A percentile compares a stretch with the other conserved stretches of the same genome.
These are phyloP conservation scores for Didymella segeticola DNA, from an alignment of 2,329 filamentous ascomycete genomes.

Conservation along the genomic window DNA sequence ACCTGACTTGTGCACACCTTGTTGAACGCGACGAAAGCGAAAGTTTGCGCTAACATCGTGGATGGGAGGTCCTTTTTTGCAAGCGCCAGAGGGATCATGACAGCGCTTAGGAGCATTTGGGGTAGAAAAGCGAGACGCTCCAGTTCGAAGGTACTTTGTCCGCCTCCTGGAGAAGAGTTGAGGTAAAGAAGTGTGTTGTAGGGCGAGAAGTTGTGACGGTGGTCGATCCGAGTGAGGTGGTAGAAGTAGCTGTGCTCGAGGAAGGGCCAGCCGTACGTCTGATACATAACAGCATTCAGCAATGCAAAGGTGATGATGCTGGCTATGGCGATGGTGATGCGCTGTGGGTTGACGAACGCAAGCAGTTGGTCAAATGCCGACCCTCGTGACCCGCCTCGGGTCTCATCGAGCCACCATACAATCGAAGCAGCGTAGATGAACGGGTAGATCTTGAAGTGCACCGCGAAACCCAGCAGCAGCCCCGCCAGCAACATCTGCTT, in stretches of 20 bases:
- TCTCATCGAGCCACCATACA: constrained; percentile 77
- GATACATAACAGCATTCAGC: constrained; percentile 82
- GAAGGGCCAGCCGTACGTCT: constrained; percentile 76
- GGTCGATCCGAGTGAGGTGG: constrained; percentile 90
- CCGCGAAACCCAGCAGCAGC: constrained; percentile 76
- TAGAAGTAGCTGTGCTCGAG: constrained; percentile 90
- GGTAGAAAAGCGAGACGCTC: constrained; percentile 89
- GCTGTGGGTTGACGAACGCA: constrained; percentile 43
- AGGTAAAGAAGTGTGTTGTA: constrained; percentile 94
- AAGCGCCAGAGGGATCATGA: constrained; percentile 76
- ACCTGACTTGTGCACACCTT: constrained; percentile 99
- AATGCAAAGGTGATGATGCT: constrained; percentile 76
- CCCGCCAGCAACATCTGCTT: constrained; percentile 71
- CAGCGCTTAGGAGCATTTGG: constrained; percentile 79
- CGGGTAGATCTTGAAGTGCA: constrained; percentile 99
- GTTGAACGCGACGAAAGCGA: constrained; percentile 97
- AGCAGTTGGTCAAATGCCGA: constrained; percentile 31
- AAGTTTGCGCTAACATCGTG: constrained; percentile 92
- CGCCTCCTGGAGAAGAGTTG: constrained; percentile 65
- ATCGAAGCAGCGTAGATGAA: constrained; percentile 91
- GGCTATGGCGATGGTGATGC: constrained; percentile 65
- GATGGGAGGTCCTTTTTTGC: constrained; percentile 82
- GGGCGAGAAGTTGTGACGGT: constrained; percentile 97
- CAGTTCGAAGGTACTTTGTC: constrained; percentile 53
- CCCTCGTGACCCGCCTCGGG: constrained; percentile 38